Base-by-base conservation (phyloP, 2,329 filamentous ascomycete species). In the Apiospora phragmitis region DNA sequence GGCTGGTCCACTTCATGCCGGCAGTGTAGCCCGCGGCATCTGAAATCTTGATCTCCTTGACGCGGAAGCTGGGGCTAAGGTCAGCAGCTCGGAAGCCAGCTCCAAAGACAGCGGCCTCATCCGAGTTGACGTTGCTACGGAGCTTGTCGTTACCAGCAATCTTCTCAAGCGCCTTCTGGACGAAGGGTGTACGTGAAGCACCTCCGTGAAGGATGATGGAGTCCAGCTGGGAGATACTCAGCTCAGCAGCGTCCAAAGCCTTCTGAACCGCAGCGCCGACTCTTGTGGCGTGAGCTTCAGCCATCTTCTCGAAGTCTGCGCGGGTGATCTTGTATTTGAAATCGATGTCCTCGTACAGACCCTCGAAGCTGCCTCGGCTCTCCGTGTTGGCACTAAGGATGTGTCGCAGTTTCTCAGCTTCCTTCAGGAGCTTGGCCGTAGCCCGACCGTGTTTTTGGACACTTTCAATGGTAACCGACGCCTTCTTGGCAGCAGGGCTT, bases 31-130 rank as follows among this genome's bases (percentile, higher is more conserved):
- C 87, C 55, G 93, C 89, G 29, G 88, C 90, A 76, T 99, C 96
- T n/a, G 86, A 88, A 68, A 93, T 90, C 71, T 93, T 89, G 74
- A 99, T 99, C 79, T 98, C 96, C 87, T 98, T 99, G 79, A 99
- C 96, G 72, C 94, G 92, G 90, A 99, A 99, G 80, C 93, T 95
- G 51, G 95, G 94, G 83, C 94, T 98, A 71, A 99, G 87, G 76
- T 94, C 91, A 68, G 96, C 96, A 68, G 94, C 96, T 79, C 95
- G 94, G 87, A 99, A 98, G 38, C 93, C 95, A 70, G 96, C 95
- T 76, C 96, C 96, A 81, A 98, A 97, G 12, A 97, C 96, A 68
- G 96, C 96, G 32, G 96, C 93, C 83, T 99, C 96, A 77, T 99
- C 96, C 14, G 95, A 93, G 83, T 99, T 99, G 79, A 99, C 96